Percentiles rank a stretch among this genome's conserved stretches.
Conservation (phyloP, 768 basidiomycete species). For the Suillus bovinus region DNA sequence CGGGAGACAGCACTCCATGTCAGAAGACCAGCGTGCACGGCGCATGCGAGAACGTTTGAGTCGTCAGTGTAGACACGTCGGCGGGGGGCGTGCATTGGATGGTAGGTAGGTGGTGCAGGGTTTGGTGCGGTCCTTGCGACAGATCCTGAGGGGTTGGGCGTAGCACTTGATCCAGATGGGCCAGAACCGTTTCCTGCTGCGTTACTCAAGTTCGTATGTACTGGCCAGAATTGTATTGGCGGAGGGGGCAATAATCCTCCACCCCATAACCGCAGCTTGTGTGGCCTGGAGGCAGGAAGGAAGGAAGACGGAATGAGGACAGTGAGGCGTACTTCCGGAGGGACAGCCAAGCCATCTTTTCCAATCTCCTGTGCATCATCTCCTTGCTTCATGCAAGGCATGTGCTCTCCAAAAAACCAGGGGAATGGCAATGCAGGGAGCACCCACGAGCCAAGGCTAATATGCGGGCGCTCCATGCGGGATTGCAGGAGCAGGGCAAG, state of each 20-base stretch:
- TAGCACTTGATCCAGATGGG: conserved; percentile 23
- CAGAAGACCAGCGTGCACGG: conserved; percentile 61
- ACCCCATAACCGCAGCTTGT: conserved; percentile 67
- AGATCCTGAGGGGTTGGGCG: conserved; percentile 3
- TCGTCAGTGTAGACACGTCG: conserved; percentile 78
- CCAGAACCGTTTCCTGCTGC: not conserved
- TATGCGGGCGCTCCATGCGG: conserved; percentile 30
- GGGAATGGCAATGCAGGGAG: conserved; percentile 34
- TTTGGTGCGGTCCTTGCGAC: not conserved
- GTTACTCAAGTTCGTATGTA: conserved; percentile 10
- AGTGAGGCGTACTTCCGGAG: conserved; percentile 40
- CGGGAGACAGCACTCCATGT: conserved; percentile 42
- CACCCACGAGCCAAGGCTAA: conserved; percentile 30
- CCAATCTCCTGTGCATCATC: conserved; percentile 24
- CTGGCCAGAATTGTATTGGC: conserved; percentile 28
- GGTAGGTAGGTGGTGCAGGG: conserved; percentile 17
- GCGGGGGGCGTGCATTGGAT: conserved; percentile 30
- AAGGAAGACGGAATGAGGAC: conserved; percentile 60
- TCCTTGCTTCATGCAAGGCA: conserved; percentile 25
- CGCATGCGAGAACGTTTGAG: conserved; percentile 69
- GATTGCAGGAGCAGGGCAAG: conserved; percentile 31
- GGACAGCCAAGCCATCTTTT: conserved; percentile 18
- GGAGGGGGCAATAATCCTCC: conserved; percentile 52
- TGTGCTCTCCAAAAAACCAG: conserved; percentile 36
- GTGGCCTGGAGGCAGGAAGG: conserved; percentile 56